phyloP scores from a whole-genome alignment of 2,329 filamentous ascomycete species.

The Sporothrix dimorphospora region DNA sequence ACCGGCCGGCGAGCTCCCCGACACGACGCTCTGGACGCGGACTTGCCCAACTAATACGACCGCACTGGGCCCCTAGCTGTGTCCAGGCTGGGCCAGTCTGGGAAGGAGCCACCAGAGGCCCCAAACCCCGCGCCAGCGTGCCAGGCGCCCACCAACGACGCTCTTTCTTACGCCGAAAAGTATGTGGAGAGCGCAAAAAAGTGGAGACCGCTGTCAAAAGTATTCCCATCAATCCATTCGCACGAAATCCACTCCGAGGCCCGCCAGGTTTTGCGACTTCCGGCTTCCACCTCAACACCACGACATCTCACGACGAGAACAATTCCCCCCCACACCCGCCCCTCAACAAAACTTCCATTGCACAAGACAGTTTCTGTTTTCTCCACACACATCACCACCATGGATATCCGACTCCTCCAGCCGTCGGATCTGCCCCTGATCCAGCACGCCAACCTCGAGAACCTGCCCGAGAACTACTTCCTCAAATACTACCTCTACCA shows the following conservation, averaged over 20 bases:
- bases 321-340: too few relatives aligned
- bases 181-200: too few relatives aligned
- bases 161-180: neutral
- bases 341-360: neutral
- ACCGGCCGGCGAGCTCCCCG: conserved; percentile 3
- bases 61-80: neutral
- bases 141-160: neutral
- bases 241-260: conserved; percentile 21
- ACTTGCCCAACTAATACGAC: neutral
- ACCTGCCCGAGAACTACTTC: conserved; percentile 99
- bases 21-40: conserved; percentile 1
- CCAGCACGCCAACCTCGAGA: conserved; percentile 98
- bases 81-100: neutral
- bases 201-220: neutral
- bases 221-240: conserved; percentile 21
- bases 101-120: neutral
- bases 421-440: conserved; percentile 86
- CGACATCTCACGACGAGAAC: neutral
- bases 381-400: conserved; percentile 54
- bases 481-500: conserved; percentile 99
- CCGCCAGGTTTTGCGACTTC: conserved; percentile 15
- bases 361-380: neutral
- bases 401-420: conserved; percentile 89
- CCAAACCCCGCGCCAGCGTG: conserved; percentile 9
- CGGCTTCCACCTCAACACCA: neutral